Evolutionary conservation across 2,329 filamentous ascomycete genomes (phyloP), one percentile per base, ranked within the genome.

Genomic region (Ambrosiella beaveri): DNA sequence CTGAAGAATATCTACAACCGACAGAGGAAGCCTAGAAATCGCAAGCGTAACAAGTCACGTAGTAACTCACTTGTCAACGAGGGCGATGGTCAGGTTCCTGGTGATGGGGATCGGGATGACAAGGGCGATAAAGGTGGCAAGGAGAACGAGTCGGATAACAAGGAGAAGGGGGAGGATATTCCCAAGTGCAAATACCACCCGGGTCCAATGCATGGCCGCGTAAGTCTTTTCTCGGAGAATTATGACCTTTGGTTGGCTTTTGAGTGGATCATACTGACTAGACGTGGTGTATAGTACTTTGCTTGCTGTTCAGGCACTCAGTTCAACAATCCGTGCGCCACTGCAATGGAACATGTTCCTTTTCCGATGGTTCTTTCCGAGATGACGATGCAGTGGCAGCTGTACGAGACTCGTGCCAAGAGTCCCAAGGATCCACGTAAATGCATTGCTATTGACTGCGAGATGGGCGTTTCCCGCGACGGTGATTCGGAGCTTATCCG

Each of bases 401-500:
- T 64, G 57, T 60, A 64, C 38, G 27, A 57, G 15, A 68, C 66
- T 0, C 64, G 65, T 6, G 9, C 54, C 1, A 40, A 27, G 27
- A 27, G 27, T n/a, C 40, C 45, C 2, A 27, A 39, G 6, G 49
- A 60, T 44, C 50, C 45, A 36, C 59, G 58, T 13, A 35, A 68
- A 64, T 1, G 59, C 27, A 71, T 80, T 2, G 74, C 72, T 0
- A 66, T 81, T 2, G 76, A 79, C 61, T 80, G 77, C 61, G 77
- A 80, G 62, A 79, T 80, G 75, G 76, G 77, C 13, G 71, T 68
- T 0, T 67, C 73, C 1, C 62, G 63, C 7, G 66, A 66, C 4
- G 71, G 73, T 6, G 74, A 79, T 8, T 65, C 66, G 0, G 76
- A 79, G 61, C 66, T 80, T 7, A 77, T 81, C 59, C 75, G 76